phyloP scores from a whole-genome alignment of 176 grass and related monocot species.

The Poa annua region DNA sequence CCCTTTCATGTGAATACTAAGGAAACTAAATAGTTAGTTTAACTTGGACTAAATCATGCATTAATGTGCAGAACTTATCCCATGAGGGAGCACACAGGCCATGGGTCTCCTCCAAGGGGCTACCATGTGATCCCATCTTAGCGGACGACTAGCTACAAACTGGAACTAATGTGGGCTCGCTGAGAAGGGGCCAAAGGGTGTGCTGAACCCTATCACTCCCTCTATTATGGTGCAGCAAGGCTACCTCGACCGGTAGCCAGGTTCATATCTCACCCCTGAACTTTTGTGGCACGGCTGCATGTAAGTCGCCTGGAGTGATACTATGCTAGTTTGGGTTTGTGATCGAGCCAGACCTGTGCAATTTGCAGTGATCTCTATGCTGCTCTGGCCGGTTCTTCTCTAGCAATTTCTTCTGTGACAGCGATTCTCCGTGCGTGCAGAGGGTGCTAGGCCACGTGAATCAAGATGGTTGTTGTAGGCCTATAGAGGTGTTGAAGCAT shows the following conservation, averaged over 20 bases:
- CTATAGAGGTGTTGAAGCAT: neutral
- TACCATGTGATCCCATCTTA: slow-evolving; percentile 52
- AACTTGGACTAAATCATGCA: neutral
- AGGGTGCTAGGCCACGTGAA: neutral
- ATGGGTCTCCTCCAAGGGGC: slow-evolving; percentile 54
- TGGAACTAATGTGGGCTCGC: neutral
- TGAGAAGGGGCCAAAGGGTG: neutral
- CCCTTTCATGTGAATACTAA: neutral
- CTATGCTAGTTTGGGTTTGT: neutral
- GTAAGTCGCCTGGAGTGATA: neutral
- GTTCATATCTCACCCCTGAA: neutral
- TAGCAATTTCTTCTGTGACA: neutral
- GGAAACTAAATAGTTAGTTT: neutral
- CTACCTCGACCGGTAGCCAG: neutral
- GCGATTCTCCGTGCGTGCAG: neutral
- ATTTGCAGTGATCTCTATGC: neutral
- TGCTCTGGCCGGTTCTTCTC: neutral
- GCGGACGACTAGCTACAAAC: slow-evolving; percentile 42
- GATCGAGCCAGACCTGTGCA: neutral
- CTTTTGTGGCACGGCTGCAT: neutral
- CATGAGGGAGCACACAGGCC: slow-evolving; percentile 78
- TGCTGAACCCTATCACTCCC: neutral
- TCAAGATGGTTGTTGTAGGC: neutral
- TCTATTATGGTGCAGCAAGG: neutral
- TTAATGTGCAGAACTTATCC: slow-evolving; percentile 67